Evolutionary conservation across 805 yeast genomes (phyloP), one percentile per base, ranked within the genome.

Genomic region (Lachancea nothofagi): DNA sequence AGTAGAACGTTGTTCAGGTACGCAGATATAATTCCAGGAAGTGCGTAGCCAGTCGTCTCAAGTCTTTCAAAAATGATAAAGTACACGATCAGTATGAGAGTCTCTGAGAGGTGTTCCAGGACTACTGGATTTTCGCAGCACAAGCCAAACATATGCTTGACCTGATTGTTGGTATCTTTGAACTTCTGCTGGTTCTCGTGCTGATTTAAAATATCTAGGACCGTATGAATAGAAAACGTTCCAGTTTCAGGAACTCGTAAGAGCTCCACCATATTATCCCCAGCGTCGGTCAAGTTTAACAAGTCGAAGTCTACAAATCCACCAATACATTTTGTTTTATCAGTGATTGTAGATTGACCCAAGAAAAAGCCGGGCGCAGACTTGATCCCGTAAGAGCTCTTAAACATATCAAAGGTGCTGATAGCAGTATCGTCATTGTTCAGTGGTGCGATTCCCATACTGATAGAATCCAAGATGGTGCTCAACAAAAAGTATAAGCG

Each of bases 201-300:
- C 1, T 58, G 52, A 21, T 51, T 49, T 5, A 36, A 31, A 28
- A 52, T 51, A 1, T 42, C 36, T 7, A 55, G 28, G 7, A 51
- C 24, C 0, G 59, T 44, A 30, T 53, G 57, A 7, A 72, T 53
- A 34, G 65, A 63, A 14, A 67, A 51, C 0, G 64, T 53, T 5
- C 53, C 34, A 0, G 23, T n/a, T 4, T 47, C 39, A 0, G 75
- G 72, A 1, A 73, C 53, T 34, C 75, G 51, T 37, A 73, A 38
- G 7, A 72, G 45, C 38, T 62, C 70, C 12, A 65, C 36, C 2
- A 48, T 41, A 1, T 43, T 53, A 9, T 38, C 36, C 2, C 30
- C 9, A 12, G 36, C 12, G 26, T 43, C 17, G 13, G 10, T 12
- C 10, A 14, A 7, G 5, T 32, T 9, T 12, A 45, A 23, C 8